Base-by-base conservation (phyloP, 495 filamentous ascomycete species). In the Podospora tetraspora region DNA sequence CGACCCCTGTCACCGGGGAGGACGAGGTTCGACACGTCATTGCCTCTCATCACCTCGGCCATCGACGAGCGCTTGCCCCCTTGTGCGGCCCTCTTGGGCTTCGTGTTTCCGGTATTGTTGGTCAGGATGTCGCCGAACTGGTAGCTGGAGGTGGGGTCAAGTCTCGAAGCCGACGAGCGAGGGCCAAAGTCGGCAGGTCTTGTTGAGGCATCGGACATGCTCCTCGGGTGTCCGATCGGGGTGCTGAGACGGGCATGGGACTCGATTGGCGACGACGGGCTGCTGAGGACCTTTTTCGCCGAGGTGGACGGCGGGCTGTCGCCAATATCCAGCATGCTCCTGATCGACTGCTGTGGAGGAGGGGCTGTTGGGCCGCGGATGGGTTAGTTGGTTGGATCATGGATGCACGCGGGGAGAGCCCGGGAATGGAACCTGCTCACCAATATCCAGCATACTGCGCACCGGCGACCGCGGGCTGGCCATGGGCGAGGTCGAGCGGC, bases 401-500 rank as follows among this genome's bases (percentile, higher is more conserved):
- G n/a, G n/a, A 8, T n/a, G 19, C 43, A 52, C 16, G 16, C 43
- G 75, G 16, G 66, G 32, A 5, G 29, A 62, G 30, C 32, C 57
- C 19, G 66, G 61, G 23, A 59, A 61, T 63, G 27, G 62, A 66
- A 27, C 22, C 23, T 81, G 68, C 69, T 79, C 75, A 76, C 81
- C 80, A 74, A 84, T 81, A 76, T 84, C 80, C 70, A 84, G 67
- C 85, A 86, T 83, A 74, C 84, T 84, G 67, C 83, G 81, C 58
- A 86, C 80, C 19, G 87, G 85, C 13, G 86, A 86, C 57, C 81
- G 79, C 11, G 85, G 83, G 10, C 75, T 78, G 19, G 79, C 79
- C 62, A 79, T 83, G 60, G 81, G 82, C 4, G 83, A 83, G 4
- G 85, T 79, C 21, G 84, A 82, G 72, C 79, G 70, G 6, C 67